These are phyloP conservation scores for Fraxinus angustifolia DNA, from an alignment of 305 asterid species.

Conservation along the genomic window DNA sequence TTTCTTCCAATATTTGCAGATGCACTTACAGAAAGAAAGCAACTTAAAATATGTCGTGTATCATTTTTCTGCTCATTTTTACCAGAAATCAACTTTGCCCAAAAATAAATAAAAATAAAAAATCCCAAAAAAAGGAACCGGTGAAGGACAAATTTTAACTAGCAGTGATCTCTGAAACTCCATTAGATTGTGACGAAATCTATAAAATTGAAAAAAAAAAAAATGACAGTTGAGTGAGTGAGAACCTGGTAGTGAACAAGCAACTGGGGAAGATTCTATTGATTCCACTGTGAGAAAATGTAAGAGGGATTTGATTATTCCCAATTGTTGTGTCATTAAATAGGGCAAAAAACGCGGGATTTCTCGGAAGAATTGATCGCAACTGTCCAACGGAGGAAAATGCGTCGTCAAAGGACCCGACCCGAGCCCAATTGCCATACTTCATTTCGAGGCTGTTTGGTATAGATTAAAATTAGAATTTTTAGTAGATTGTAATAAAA, in stretches of 20 bases:
- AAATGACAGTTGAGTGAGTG: neutral
- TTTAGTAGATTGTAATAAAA: too few species aligned
- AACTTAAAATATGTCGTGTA: neutral
- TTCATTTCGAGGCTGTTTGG: neutral
- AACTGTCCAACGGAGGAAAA: neutral
- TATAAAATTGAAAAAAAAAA: neutral
- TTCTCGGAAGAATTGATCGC: neutral
- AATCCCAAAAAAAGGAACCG: neutral
- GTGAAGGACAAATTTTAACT: neutral
- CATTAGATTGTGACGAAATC: neutral
- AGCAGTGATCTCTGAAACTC: neutral
- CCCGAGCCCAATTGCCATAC: neutral
- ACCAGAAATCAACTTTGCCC: neutral
- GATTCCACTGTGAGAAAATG: neutral
- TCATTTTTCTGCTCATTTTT: neutral
- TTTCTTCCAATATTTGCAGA: neutral
- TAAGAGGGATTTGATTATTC: neutral
- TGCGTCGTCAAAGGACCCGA: neutral
- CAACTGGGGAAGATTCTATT: neutral
- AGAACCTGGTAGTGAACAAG: neutral
- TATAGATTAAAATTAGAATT: too few species aligned
- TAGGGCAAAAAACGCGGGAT: neutral
- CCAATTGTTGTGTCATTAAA: neutral
- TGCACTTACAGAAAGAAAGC: neutral
- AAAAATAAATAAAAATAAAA: neutral